A percentile compares a stretch with the other conserved stretches of the same genome.
These are phyloP conservation scores for Ambrosia trifida DNA, from an alignment of 129 eudicot species.

Conservation along the genomic window DNA sequence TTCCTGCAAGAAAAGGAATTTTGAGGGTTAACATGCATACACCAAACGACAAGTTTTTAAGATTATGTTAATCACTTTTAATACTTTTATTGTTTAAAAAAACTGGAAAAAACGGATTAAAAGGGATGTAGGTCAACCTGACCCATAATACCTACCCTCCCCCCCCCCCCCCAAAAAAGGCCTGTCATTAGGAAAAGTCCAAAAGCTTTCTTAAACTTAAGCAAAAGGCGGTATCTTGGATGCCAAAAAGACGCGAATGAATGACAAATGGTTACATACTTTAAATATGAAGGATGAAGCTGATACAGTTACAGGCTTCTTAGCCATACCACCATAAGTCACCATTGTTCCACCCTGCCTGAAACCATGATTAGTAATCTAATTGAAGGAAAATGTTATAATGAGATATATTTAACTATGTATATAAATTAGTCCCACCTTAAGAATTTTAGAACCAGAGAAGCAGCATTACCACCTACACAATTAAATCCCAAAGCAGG, in stretches of 20 bases:
- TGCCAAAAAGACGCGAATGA: not conserved
- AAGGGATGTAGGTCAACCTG: conserved; percentile 6
- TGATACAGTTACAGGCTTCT: conserved; percentile 83
- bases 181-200: too few relatives aligned
- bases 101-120: not conserved
- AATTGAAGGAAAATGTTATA: conserved; percentile 31
- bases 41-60: too few relatives aligned
- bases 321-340: conserved; percentile 98
- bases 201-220: too few relatives aligned
- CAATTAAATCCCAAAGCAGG: conserved; percentile 91
- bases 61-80: not conserved
- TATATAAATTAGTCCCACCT: conserved; percentile 46
- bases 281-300: conserved; percentile 40
- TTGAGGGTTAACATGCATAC: too few relatives aligned
- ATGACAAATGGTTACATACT: conserved; percentile 34
- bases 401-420: not conserved
- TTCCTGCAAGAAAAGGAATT: conserved; percentile 54
- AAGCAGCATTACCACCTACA: conserved; percentile 97
- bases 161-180: too few relatives aligned
- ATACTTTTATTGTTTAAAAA: not conserved
- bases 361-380: conserved; percentile 24
- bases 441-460: conserved; percentile 80
- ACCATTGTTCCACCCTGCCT: conserved; percentile 98
- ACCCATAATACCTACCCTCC: not conserved
- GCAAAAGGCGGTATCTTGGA: conserved; percentile 4